Conservation (phyloP, 768 basidiomycete species). For the Cystobasidium ongulense region DNA sequence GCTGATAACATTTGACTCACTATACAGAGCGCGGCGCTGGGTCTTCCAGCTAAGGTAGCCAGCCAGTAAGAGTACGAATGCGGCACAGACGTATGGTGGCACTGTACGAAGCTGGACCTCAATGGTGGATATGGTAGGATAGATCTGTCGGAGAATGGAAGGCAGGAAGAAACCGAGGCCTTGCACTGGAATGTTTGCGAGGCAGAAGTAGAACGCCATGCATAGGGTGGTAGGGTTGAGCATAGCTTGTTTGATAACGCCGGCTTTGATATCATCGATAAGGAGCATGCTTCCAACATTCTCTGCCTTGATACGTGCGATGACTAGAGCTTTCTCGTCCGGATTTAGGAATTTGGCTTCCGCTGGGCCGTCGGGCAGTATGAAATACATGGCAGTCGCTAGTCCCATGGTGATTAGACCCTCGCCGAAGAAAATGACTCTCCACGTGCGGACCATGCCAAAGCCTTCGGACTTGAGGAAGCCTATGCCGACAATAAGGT, state of each 20-base stretch:
- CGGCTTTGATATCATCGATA: not conserved
- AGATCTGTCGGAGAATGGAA: constrained; percentile 1
- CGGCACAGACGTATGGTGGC: not conserved
- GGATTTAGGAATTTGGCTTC: not conserved
- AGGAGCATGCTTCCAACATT: not conserved
- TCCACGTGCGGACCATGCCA: not conserved
- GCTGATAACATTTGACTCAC: not conserved
- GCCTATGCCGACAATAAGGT: not conserved
- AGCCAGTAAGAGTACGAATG: not conserved
- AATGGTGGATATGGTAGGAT: not conserved
- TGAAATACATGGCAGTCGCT: not conserved
- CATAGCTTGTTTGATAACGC: not conserved
- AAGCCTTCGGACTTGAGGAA: not conserved
- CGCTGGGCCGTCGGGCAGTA: not conserved
- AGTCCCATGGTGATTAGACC: constrained; percentile 8
- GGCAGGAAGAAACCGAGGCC: constrained; percentile 1
- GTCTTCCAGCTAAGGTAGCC: constrained; percentile 1
- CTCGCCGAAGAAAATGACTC: constrained; percentile 16
- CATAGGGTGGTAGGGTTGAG: not conserved
- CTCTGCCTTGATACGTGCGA: not conserved
- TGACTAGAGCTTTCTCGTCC: not conserved
- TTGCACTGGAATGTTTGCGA: not conserved
- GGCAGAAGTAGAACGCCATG: not conserved
- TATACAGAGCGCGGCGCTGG: not conserved
- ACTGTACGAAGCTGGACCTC: constrained; percentile 8